Percentiles rank a stretch among this genome's conserved stretches.
Conservation (phyloP, 768 basidiomycete species). For the Pleurotus ostreatus region DNA sequence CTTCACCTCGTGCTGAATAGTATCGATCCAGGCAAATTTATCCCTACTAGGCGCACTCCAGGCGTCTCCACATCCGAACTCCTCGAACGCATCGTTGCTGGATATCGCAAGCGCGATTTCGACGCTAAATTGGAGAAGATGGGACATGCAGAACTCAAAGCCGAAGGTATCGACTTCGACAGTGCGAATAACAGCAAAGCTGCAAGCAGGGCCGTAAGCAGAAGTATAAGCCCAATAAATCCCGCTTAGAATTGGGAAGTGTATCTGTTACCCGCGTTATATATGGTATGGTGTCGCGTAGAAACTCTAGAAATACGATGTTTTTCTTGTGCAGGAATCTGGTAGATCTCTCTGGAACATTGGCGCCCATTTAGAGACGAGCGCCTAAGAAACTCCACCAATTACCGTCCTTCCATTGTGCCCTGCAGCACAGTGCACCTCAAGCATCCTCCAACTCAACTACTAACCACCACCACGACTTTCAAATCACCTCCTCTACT, state of each 20-base stretch:
- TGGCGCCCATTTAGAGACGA: too few species aligned
- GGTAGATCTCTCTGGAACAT: too few species aligned
- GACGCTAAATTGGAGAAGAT: conserved; percentile 90
- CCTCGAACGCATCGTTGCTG: conserved; percentile 85
- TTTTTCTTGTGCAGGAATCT: too few species aligned
- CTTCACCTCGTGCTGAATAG: neutral
- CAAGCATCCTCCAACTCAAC: neutral
- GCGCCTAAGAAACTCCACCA: too few species aligned
- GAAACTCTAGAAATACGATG: too few species aligned
- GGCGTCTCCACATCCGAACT: conserved; percentile 93
- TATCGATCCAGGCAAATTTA: conserved; percentile 69
- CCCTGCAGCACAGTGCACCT: neutral
- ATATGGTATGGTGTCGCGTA: too few species aligned
- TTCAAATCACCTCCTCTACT: neutral
- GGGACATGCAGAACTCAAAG: conserved; percentile 69
- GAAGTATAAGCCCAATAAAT: conserved; percentile 19
- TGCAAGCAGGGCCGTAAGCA: conserved; percentile 29
- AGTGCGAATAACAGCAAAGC: conserved; percentile 27
- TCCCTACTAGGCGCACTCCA: conserved; percentile 92
- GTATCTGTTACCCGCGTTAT: too few species aligned
- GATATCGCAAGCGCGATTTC: conserved; percentile 81
- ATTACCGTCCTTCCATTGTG: neutral
- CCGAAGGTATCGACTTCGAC: conserved; percentile 57
- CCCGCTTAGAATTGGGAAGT: neutral
- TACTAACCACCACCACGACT: neutral